Base-by-base conservation (phyloP, 2,329 filamentous ascomycete species). In the Endothia cerciana region DNA sequence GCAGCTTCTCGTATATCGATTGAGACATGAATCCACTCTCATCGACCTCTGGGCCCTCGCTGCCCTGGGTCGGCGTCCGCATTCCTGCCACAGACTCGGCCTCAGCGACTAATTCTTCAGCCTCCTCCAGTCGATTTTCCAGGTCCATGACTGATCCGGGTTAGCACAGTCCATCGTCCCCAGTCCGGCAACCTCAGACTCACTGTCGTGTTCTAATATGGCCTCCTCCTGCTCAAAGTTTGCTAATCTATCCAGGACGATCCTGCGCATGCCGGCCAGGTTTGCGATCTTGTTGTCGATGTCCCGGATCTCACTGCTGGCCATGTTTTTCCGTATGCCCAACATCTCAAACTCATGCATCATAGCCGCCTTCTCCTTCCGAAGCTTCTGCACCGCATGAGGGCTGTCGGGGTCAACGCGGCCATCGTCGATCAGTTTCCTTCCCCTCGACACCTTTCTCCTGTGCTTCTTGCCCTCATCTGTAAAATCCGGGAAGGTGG, bases 211-310 rank as follows among this genome's bases (percentile, higher is more conserved):
- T 79, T 98, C 95, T 68, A 98, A 80, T 68, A 97, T 82, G 47
- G 91, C 87, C 78, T 99, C 95, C 73, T 98, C 94, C 76, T 94
- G 90, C 78, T 99, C 95, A 68, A 98, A 80, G 1, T 86, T 87
- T 1, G 94, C 94, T 70, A 99, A 79, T 69, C 95, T 86, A 64
- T 97, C 93, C 65, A 99, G 78, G 56, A 98, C 91, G 68, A 97
- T 96, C 74, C 90, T 91, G 70, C 95, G 90, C 93, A 98, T 97
- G 69, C 88, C 92, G 72, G 93, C 90, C 63, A 99, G 82, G 77
- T 98, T 98, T 68, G 92, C 88, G 69, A 99, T 94, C 79, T 98
- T 99, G 79, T 91, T 94, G 79, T 99, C 95, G 68, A 99, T 97
- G 74, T 99, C 95, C 67, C 89, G 88, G 66, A 99, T 98, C 78